Base-by-base conservation (phyloP, 352 stramenopile species). In the Pythium brachiatum region DNA sequence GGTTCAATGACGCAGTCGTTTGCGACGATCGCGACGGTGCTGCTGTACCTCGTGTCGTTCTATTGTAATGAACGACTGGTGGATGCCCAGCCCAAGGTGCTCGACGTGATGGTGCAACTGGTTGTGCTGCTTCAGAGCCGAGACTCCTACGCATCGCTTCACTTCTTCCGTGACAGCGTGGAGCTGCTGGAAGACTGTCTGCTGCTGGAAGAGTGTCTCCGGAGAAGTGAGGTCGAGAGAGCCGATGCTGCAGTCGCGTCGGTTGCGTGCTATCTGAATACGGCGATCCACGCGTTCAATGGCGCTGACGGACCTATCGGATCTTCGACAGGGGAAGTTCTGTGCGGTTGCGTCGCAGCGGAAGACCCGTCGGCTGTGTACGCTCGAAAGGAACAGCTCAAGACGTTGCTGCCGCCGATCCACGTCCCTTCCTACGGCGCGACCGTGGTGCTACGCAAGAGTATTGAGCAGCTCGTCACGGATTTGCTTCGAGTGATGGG, bases 151-250 rank as follows among this genome's bases (percentile, higher is more conserved):
- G 68, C 56, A 11, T 68, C 64, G 15, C 62, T 70, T 12, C 68
- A 74, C 31, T 65, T 74, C 23, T 70, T 70, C 25, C 41, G 43
- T 3, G 68, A 74, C 27, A 66, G 46, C 12, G 54, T 74, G 1
- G 57, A 68, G 36, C 51, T 74, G 0, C 54, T 74, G 3, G 68
- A 74, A 63, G 68, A 74, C 31, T 74, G 68, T 32, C 18, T 74
- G 9, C 48, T 74, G 16, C 34, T 74, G 5, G 68, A 74, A 60
- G 62, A 68, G 25, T 69, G 53, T 32, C 44, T 74, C 20, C 46
- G 54, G 11, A 54, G 50, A 18, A 51, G 53, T 47, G 20, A 48
- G 2, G 13, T 34, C 4, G 53, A 69, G 20, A 48, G n/a, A 8
- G 31, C 18, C n/a, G 53, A 62, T 25, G 18, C 26, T 9, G 54